Base-by-base conservation (phyloP, 306 rosid genomes). In the Comarum palustre region DNA sequence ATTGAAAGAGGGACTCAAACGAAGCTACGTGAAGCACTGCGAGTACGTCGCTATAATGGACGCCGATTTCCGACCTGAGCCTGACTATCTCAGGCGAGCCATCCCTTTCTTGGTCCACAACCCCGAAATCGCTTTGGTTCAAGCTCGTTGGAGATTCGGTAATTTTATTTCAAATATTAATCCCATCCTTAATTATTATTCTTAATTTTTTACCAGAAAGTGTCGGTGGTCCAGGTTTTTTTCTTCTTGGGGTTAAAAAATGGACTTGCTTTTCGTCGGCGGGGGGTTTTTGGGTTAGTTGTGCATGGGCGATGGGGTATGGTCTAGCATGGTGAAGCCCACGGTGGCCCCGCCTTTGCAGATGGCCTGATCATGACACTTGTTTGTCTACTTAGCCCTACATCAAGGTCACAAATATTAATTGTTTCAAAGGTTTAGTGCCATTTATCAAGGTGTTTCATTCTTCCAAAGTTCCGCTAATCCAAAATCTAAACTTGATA, bases 61-160 rank as follows among this genome's bases (percentile, higher is more conserved):
- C 72, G 99, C 99, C 1, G 99, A 95, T 81, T 95, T 95, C 70
- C 47, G 96, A 14, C 99, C 99, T 0, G 97, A 92, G 22, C 99
- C 96, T 0, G 99, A 92, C 67, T 95, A 81, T 77, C 93, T 95
- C 41, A 69, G 87, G 38, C 90, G 99, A 27, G 86, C 97, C 70
- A 91, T 95, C 77, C 99, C 99, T 4, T 95, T 91, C 88, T 64
- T 95, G 77, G 89, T 78, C 39, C 84, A 88, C 24, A 95, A 95
- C 68, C 89, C 97, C 2, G 88, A 91, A 8, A 71, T 95, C 71
- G 99, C 99, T 32, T 71, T 95, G 69, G 93, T 91, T 82, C 99
- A 95, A 84, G 97, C 89, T 70, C 99, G 99, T 24, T 95, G 99
- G 99, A 86, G 93, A 91, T 95, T 95, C 59, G 99, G 99, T 95